These are phyloP conservation scores for Heracleum sosnowskyi DNA, from an alignment of 129 eudicot genomes.

Conservation along the genomic window DNA sequence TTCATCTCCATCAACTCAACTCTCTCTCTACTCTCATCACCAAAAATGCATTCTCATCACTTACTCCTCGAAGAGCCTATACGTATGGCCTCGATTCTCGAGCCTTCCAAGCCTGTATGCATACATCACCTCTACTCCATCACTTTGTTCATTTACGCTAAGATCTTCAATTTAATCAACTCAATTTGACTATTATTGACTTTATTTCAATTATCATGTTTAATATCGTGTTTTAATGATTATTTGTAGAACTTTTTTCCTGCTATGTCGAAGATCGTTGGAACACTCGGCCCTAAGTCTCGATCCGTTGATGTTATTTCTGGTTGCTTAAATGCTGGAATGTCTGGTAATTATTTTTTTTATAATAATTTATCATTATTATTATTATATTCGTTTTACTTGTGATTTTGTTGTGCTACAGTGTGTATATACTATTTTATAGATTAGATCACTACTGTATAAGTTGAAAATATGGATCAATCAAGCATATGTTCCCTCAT, in stretches of 20 bases:
- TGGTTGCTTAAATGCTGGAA: conserved; percentile 76
- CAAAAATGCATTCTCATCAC: conserved; percentile 51
- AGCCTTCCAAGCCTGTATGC: conserved; percentile 69
- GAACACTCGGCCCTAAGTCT: conserved; percentile 77
- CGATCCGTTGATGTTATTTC: conserved; percentile 81
- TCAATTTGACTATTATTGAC: neutral
- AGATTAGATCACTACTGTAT: neutral
- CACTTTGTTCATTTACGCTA: too few relatives aligned
- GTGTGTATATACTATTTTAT: neutral
- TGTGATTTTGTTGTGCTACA: neutral
- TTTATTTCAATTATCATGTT: neutral
- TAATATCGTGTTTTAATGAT: neutral
- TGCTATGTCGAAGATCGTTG: conserved; percentile 83
- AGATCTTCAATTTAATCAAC: neutral
- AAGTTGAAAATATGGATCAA: neutral
- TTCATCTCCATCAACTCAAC: neutral
- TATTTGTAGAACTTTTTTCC: conserved; percentile 62
- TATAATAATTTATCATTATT: neutral
- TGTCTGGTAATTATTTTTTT: conserved; percentile 51
- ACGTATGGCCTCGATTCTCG: conserved; percentile 74
- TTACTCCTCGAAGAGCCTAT: conserved; percentile 73
- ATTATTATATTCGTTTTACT: neutral
- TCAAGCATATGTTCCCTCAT: neutral
- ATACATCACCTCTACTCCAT: too few relatives aligned
- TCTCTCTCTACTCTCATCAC: neutral